A percentile compares a stretch with the other conserved stretches of the same genome.
These are phyloP conservation scores for Telopea speciosissima DNA, from an alignment of 177 flowering plant genomes.

Conservation along the genomic window DNA sequence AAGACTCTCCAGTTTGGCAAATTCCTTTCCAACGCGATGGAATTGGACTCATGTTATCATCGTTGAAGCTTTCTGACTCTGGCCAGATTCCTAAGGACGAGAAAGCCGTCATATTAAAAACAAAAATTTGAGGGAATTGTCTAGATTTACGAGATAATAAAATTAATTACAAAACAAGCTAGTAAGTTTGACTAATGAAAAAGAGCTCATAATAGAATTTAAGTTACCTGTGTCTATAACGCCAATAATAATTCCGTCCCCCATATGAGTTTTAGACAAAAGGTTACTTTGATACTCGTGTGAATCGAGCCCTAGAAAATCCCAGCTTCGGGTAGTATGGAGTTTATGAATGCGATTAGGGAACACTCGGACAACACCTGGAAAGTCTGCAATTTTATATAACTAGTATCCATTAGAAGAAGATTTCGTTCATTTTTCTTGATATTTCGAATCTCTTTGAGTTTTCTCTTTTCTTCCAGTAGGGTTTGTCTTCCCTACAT, in stretches of 20 bases:
- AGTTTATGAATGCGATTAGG: conserved; percentile 30
- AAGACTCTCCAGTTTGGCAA: conserved; percentile 33
- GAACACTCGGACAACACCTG: conserved; percentile 41
- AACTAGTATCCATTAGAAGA: too few relatives aligned
- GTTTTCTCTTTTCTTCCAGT: too few relatives aligned
- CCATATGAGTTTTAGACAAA: conserved; percentile 29
- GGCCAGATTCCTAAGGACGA: conserved; percentile 51
- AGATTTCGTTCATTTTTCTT: too few relatives aligned
- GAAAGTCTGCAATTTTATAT: conserved; percentile 29
- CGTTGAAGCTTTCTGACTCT: conserved; percentile 32
- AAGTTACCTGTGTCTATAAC: conserved; percentile 25
- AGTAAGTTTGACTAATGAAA: too few relatives aligned
- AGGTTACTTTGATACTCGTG: conserved; percentile 10
- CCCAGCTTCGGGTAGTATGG: conserved; percentile 62
- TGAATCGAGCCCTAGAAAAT: conserved; percentile 37
- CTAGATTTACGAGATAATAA: too few relatives aligned
- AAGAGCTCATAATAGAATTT: too few relatives aligned
- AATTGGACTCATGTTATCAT: conserved; percentile 37
- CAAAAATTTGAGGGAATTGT: too few relatives aligned
- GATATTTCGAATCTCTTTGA: too few relatives aligned
- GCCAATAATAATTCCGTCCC: conserved; percentile 44
- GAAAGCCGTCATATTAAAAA: too few relatives aligned
- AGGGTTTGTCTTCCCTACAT: too few relatives aligned
- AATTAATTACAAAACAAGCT: too few relatives aligned
- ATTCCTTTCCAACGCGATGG: conserved; percentile 51